Evolutionary conservation across 2,329 filamentous ascomycete species (phyloP), one percentile per base, ranked within the genome.

Genomic region (Ceratocystis eucalypticola): DNA sequence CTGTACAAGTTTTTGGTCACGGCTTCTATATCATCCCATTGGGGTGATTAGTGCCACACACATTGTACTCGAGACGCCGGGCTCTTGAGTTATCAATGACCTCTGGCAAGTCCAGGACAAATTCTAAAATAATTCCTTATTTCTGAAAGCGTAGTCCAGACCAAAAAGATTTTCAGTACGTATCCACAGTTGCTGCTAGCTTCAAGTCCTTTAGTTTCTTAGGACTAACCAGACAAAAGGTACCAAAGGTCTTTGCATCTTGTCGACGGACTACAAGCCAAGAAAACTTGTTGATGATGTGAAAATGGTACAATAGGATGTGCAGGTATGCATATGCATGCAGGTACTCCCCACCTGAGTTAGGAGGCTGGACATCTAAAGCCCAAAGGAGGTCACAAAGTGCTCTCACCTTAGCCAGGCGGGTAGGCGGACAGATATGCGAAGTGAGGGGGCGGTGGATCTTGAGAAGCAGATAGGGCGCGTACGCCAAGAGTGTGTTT

Each of bases 311-410:
- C 25, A 62, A 44, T 33, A 62, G 37, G 59, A 44, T 45, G 33
- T 61, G 15, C 48, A 53, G 22, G 48, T 59, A 62, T 62, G 59
- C 41, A 62, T 45, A 62, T 62, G 41, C 59, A 62, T 62, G 59
- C 41, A 44, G 33, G 59, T 62, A 62, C 59, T 28, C 15, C 17
- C 33, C 17, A 30, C 17, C 12, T 59, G 7, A 37, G 28, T 37
- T 59, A 10, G 55, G 28, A 20, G 55, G 55, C 33, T 59, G 55
- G 55, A 28, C 55, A 10, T 20, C 15, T 5, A 3, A 20, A 28
- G 33, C 25, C 15, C 25, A 59, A 59, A 37, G 28, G 55, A 59
- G 28, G 30, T 20, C 12, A 59, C 46, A 57, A 57, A 28, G 53
- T 57, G 20, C 53, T 6, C 53, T 57, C 30, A 4, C 12, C 22